Percentiles rank a stretch among this genome's conserved stretches.
Conservation (phyloP, 345 rosid genomes). For the Sonneratia alba region DNA sequence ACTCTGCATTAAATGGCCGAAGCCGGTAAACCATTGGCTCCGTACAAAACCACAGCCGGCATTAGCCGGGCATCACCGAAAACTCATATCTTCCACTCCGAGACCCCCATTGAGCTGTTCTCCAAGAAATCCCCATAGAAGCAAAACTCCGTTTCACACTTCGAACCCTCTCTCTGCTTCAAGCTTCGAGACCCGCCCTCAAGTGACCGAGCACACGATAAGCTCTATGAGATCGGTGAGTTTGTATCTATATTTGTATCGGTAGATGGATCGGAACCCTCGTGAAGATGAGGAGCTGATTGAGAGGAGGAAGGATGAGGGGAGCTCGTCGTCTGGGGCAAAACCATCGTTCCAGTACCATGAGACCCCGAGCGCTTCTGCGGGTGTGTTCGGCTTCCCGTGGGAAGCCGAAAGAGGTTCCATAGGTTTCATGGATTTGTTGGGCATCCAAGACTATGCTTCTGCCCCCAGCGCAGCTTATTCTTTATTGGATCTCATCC, state of each 20-base stretch:
- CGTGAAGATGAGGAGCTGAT: background rate
- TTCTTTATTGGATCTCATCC: background rate
- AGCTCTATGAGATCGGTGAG: background rate
- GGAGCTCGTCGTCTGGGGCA: background rate
- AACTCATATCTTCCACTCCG: conserved; percentile 56
- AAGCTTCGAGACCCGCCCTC: conserved; percentile 1
- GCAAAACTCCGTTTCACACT: conserved; percentile 4
- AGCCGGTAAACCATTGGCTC: conserved; percentile 25
- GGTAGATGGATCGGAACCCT: conserved; percentile 8
- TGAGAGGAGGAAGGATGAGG: background rate
- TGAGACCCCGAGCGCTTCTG: background rate
- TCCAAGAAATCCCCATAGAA: background rate
- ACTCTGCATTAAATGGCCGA: conserved; percentile 39
- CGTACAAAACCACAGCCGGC: conserved; percentile 39
- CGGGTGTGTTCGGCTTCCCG: background rate
- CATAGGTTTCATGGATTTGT: conserved; percentile 14
- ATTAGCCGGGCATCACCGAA: conserved; percentile 44
- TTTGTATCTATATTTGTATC: background rate
- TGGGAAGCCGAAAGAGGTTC: background rate
- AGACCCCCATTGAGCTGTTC: background rate
- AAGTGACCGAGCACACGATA: background rate
- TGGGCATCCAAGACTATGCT: conserved; percentile 6
- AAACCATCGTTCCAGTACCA: background rate
- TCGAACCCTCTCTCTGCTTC: background rate
- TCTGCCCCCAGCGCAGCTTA: background rate